phyloP scores from a whole-genome alignment of 2,329 filamentous ascomycete genomes.

The Microcyclospora tardicrescens region DNA sequence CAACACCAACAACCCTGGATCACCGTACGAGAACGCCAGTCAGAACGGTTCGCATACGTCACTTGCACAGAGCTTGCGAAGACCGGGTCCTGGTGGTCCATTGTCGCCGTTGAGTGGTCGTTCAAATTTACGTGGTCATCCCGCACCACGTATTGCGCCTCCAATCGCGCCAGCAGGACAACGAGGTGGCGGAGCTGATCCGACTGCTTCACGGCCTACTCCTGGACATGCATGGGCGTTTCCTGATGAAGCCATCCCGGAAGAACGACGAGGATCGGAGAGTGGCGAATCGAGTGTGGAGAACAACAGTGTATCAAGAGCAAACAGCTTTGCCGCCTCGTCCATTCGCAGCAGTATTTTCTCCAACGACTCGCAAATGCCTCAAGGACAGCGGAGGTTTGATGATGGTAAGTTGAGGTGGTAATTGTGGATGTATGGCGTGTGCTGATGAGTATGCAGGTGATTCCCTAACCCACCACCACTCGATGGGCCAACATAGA shows the following conservation, averaged over 20 bases:
- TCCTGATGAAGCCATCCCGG: conserved; percentile 54
- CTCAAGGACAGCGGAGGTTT: conserved; percentile 57
- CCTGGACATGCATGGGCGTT: conserved; percentile 79
- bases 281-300: conserved; percentile 32
- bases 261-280: conserved; percentile 35
- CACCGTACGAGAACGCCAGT: conserved; percentile 52
- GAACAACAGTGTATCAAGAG: conserved; percentile 46
- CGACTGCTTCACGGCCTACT: conserved; percentile 59
- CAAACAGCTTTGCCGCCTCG: conserved; percentile 63
- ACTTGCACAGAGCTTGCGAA: conserved; percentile 55
- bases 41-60: conserved; percentile 66
- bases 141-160: conserved; percentile 52
- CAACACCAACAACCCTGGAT: conserved; percentile 31
- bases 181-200: conserved; percentile 50
- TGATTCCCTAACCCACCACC: conserved; percentile 49
- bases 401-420: conserved; percentile 41
- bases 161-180: conserved; percentile 58
- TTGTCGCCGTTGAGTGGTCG: conserved; percentile 31
- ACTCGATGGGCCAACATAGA: conserved; percentile 64
- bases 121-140: conserved; percentile 21
- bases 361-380: conserved; percentile 59
- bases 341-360: conserved; percentile 70
- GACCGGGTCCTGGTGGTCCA: conserved; percentile 32
- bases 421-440: conserved; percentile 11
- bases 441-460: conserved; percentile 15